phyloP scores from a whole-genome alignment of 2,329 filamentous ascomycete genomes.

The Rhynchosporium secalis region DNA sequence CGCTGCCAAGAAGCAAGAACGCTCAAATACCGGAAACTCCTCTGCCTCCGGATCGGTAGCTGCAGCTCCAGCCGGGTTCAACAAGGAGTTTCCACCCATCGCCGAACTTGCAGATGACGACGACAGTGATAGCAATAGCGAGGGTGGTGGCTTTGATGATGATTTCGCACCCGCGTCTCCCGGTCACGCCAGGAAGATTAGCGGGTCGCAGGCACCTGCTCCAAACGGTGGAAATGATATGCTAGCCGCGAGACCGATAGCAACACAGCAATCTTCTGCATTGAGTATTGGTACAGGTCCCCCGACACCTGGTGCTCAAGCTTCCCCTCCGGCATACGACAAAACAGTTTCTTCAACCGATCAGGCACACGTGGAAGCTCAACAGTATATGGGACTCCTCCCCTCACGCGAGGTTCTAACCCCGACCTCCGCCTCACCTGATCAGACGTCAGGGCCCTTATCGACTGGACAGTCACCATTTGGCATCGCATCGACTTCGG shows the following conservation, averaged over 20 bases:
- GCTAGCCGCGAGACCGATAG: constrained; percentile 36
- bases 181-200: constrained; percentile 34
- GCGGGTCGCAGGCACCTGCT: constrained; percentile 29
- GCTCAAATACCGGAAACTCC: constrained; percentile 45
- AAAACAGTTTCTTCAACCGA: constrained; percentile 43
- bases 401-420: constrained; percentile 55
- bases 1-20: constrained; percentile 51
- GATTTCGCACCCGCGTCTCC: constrained; percentile 71
- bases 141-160: constrained; percentile 86
- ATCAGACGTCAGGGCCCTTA: constrained; percentile 32
- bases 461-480: constrained; percentile 34
- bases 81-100: constrained; percentile 89
- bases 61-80: constrained; percentile 54
- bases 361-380: constrained; percentile 49
- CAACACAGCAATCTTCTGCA: constrained; percentile 32
- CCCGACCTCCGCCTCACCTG: constrained; percentile 31
- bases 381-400: constrained; percentile 55
- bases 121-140: constrained; percentile 78
- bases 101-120: constrained; percentile 80
- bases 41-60: constrained; percentile 46
- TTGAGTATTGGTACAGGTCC: constrained; percentile 42
- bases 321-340: constrained; percentile 58
- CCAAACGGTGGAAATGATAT: constrained; percentile 36
- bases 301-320: constrained; percentile 54
- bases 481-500: constrained; percentile 31